Base-by-base conservation (phyloP, 495 filamentous ascomycete species). In the Polyplosphaeria fusca region DNA sequence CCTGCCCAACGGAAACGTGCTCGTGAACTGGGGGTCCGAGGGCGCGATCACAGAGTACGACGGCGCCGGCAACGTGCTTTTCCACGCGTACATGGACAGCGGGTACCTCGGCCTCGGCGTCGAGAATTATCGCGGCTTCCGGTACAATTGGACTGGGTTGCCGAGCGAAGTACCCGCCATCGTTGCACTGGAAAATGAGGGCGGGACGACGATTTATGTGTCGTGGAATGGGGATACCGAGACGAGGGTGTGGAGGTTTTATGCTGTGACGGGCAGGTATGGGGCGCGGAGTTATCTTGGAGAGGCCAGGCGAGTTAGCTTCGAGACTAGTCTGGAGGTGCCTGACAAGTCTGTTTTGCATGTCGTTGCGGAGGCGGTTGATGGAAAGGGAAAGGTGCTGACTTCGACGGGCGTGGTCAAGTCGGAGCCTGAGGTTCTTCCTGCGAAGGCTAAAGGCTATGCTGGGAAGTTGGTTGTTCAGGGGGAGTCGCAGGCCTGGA, bases 1-100 rank as follows among this genome's bases (percentile, higher is more conserved):
- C 5, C 67, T 81, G 0, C 60, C 64, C 4, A 73, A 70, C 47
- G 78, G 73, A 0, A 76, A 78, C 57, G 70, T 74, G 22, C 52
- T 83, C 9, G 28, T 79, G 20, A 75, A 70, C 11, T 82, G 77
- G 60, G 81, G 80, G 1, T 67, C 68, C 43, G 70, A 74, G 37
- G 68, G 76, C 14, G 70, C 74, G 0, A 68, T 80, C 56, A 77
- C 76, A 1, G 80, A 83, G 53, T 78, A 73, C 64, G 62, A 55
- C 32, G 11, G 40, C 7, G 44, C 68, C 5, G 70, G 70, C 0
- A 64, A 52, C 12, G 38, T 37, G 2, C 32, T 63, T 1, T 66
- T 56, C 35, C 59, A 66, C 26, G 26, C 48, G 1, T 60, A 63
- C 42, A 25, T 66, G 35, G 63, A 56, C 13, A 35, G 20, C 1